Evolutionary conservation across 2,329 filamentous ascomycete genomes (phyloP).

Genomic region (Cyphellophora attinorum): DNA sequence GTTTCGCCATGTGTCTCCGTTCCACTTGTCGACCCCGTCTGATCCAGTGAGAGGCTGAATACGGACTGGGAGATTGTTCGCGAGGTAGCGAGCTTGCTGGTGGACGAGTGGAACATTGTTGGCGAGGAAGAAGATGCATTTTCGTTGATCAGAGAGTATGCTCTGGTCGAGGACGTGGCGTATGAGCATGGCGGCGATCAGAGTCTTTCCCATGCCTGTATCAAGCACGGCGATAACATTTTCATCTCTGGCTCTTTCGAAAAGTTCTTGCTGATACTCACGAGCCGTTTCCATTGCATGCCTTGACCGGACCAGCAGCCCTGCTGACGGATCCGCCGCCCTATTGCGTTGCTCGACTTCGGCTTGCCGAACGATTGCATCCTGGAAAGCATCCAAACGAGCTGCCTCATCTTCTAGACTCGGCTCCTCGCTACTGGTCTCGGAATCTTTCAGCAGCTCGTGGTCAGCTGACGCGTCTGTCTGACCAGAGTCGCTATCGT

Average conservation of each 20-base stretch:
- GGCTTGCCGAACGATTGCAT: too few relatives aligned
- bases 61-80: constrained; percentile 67
- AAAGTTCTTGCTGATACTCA: constrained; percentile 88
- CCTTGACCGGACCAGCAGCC: too few relatives aligned
- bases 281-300: constrained; percentile 71
- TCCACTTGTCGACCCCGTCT: constrained; percentile 54
- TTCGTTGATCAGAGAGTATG: constrained; percentile 57
- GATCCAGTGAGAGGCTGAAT: constrained; percentile 67
- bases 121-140: constrained; percentile 74
- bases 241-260: constrained; percentile 70
- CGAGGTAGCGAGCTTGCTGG: constrained; percentile 77
- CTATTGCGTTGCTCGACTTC: too few relatives aligned
- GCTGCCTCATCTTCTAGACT: too few relatives aligned
- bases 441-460: too few relatives aligned
- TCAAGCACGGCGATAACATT: constrained; percentile 75
- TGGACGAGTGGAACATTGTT: constrained; percentile 70
- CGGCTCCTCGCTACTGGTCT: too few relatives aligned
- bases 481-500: too few relatives aligned
- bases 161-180: constrained; percentile 69
- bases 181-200: constrained; percentile 85
- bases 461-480: too few relatives aligned
- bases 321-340: too few relatives aligned
- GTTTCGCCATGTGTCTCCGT: constrained; percentile 46
- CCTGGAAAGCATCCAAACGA: too few relatives aligned
- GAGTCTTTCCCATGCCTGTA: constrained; percentile 81